Evolutionary conservation across 108 stramenopile genomes (phyloP), one percentile per base, ranked within the genome.

Genomic region (Asterionellopsis glacialis): DNA sequence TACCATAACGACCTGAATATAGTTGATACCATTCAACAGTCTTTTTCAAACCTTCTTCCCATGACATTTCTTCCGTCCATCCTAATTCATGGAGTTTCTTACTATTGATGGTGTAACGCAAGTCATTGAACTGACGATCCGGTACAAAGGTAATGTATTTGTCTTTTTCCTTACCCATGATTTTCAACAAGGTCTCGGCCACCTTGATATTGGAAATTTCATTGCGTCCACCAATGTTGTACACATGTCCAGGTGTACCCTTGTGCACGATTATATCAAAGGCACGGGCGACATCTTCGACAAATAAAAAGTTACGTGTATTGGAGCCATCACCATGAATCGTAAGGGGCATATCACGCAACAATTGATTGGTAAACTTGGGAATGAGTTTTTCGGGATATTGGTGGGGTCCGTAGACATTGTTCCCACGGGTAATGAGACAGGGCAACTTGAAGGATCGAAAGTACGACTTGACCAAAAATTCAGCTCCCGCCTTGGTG

Each of bases 331-430:
- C 93, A 38, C 98, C 98, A 68, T 99, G 98, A 25, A 99, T 54
- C n/a, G 98, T 98, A 39, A 99, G 73, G 13, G 86, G 69, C 45
- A 75, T 71, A 7, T 88, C 94, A 24, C 91, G 72, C 73, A 97
- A 63, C 28, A 99, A 76, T 76, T 97, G 96, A 72, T 97, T 97
- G 65, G 95, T 95, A 67, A 99, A 98, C 80, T 99, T 99, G 45
- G 98, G 98, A 66, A 99, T 96, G 43, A 99, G 75, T 76, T 99
- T 99, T 73, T 99, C 98, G 0, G 98, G 98, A 67, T 94, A 99
- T 70, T 99, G 98, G 70, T 96, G 96, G 38, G 97, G 97, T 5
- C 98, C 97, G 75, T 97, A 99, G 27, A 99, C 98, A 67, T 99
- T 99, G 83, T 99, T 99, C 11, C 97, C 97, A 39, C 98, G 82